phyloP scores from a whole-genome alignment of 208 protist genomes.

The Crithidia fasciculata region DNA sequence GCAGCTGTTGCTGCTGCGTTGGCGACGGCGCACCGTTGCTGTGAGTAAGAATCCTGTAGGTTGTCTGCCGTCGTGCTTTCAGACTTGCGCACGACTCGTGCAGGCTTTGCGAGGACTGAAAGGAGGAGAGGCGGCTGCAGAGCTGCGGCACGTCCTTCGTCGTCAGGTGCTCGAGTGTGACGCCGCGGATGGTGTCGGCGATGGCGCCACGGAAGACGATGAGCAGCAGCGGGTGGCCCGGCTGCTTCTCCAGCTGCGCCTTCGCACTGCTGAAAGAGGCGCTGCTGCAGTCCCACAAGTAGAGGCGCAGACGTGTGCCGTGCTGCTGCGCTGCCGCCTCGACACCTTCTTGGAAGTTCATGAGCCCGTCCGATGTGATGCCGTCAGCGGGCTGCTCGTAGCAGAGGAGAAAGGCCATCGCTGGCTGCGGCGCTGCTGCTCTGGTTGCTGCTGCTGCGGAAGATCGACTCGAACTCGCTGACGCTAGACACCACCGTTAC shows the following conservation, averaged over 20 bases:
- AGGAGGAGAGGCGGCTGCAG: constrained; percentile 65
- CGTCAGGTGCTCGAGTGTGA: constrained; percentile 36
- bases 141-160: constrained; percentile 37
- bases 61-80: too few species aligned
- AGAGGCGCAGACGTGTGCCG: constrained; percentile 37
- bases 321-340: constrained; percentile 23
- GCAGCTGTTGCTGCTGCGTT: background rate
- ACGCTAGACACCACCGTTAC: constrained; percentile 52
- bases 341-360: constrained; percentile 41
- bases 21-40: background rate
- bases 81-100: background rate
- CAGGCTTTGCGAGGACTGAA: constrained; percentile 48
- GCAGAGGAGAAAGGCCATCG: constrained; percentile 70
- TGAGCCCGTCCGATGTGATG: constrained; percentile 43
- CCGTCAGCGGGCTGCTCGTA: constrained; percentile 63
- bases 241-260: constrained; percentile 62
- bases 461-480: constrained; percentile 59
- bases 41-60: too few species aligned
- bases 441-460: constrained; percentile 16
- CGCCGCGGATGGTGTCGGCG: constrained; percentile 57
- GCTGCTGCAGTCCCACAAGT: constrained; percentile 77
- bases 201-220: constrained; percentile 60
- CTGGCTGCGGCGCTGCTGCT: background rate
- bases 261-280: constrained; percentile 53
- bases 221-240: constrained; percentile 57